Evolutionary conservation across 2,329 filamentous ascomycete species (phyloP), one percentile per base, ranked within the genome.

Genomic region (Phialemonium atrogriseum): DNA sequence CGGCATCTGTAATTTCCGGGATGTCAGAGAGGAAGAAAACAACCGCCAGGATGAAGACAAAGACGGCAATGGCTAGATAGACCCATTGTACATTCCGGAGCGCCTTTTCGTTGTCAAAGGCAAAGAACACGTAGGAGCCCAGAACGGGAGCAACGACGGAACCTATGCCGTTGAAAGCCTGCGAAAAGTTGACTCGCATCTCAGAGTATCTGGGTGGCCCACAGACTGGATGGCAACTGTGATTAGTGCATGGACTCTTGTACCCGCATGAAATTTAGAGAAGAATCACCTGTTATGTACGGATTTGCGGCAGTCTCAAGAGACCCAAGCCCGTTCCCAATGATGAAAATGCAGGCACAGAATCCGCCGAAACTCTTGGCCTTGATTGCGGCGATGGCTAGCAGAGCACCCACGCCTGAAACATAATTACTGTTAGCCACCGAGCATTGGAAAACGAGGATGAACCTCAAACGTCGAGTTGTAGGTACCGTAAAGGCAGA

Each of bases 401-500:
- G 53, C 30, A 72, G 47, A 14, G 66, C 68, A 13, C 70, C 70
- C 17, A 70, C 1, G 66, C 60, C 32, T 65, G 68, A n/a, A 66
- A 63, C 20, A 70, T 54, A 28, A 71, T 45, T 12, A 65, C 67
- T n/a, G 70, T 70, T 16, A 71, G 34, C 2, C 71, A 75, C n/a
- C n/a, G n/a, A n/a, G n/a, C n/a, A n/a, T n/a, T n/a, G n/a, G n/a
- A n/a, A n/a, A n/a, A n/a, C n/a, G n/a, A n/a, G n/a, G n/a, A n/a
- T n/a, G n/a, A n/a, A n/a, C n/a, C n/a, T n/a, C n/a, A n/a, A 89
- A 88, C 59, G 87, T 85, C 41, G 89, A 74, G n/a, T 82, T 84
- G 2, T 80, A 81, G 5, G 75, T 65, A n/a, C n/a, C n/a, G 52
- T 84, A 83, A 24, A 84, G 66, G 37, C 58, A 63, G 5, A 85